Base-by-base conservation (phyloP, 441 rosid genomes). In the Cnidoscolus chayamansa region DNA sequence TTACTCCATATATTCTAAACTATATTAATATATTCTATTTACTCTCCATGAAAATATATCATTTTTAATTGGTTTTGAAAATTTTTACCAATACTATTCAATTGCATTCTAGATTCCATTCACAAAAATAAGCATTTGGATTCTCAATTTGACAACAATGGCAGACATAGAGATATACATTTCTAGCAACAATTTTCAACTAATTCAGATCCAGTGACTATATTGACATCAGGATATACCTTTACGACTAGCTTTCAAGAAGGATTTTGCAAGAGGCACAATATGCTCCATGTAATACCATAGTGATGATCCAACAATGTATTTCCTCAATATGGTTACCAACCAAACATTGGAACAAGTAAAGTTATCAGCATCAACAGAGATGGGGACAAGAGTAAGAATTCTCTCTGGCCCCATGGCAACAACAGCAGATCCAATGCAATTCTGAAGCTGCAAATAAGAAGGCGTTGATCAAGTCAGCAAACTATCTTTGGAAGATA, bases 381-480 rank as follows among this genome's bases (percentile, higher is more conserved):
- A 81, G 80, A 95, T 87, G 59, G 99, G 97, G 40, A 95, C 32
- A 76, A 93, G 82, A 56, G 76, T 59, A 58, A 95, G 88, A 49
- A 93, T 79, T 86, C 76, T 90, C 74, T 83, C 89, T 30, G 96
- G 94, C 59, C 99, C 97, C 78, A 93, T 85, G 67, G 93, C 95
- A 78, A 83, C 81, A 67, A 91, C 89, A 63, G 96, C 94, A 68
- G 93, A 87, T 75, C 99, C 99, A 76, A 93, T 79, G 81, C 99
- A 95, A 72, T 81, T 76, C 78, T 75, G 85, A 74, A 90, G 86
- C 99, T 91, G 88, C 84, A 79, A 79, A 72, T 25, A 25, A 25
- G 25, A 25, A 25, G 25, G 25, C 25, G 25, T 25, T 48, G 71
- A 65, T 78, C 62, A 82, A 56, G n/a, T 72, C 66, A 71, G 71